Evolutionary conservation across 2,329 filamentous ascomycete genomes (phyloP).

Genomic region (Beauveria brongniartii): DNA sequence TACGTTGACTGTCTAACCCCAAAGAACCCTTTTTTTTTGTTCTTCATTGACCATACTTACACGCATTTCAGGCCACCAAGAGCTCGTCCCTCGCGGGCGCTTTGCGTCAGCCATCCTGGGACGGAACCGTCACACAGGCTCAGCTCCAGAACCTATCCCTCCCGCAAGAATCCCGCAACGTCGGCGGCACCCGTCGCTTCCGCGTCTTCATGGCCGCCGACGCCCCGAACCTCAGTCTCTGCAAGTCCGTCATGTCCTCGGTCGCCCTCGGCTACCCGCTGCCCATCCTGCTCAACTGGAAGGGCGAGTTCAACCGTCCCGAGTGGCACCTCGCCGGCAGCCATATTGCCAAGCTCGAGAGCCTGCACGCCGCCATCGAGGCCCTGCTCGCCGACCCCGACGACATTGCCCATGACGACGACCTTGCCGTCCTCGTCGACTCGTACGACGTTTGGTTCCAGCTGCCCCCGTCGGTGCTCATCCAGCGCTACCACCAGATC

Average conservation of each 20-base stretch:
- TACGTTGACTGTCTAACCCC: neutral
- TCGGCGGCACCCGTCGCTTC: constrained; percentile 18
- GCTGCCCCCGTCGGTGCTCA: constrained; percentile 28
- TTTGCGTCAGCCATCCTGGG: neutral
- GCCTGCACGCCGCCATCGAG: constrained; percentile 23
- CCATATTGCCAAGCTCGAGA: constrained; percentile 31
- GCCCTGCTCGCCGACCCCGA: constrained; percentile 18
- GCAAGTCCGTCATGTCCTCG: constrained; percentile 31
- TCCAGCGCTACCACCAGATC: constrained; percentile 27
- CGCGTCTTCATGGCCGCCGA: constrained; percentile 32
- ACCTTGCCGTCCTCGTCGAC: constrained; percentile 29
- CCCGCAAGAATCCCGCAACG: neutral
- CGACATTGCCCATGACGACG: constrained; percentile 19
- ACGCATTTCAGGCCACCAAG: neutral
- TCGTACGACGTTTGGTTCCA: constrained; percentile 33
- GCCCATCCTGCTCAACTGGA: constrained; percentile 30
- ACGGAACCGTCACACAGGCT: constrained; percentile 3
- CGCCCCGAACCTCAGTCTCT: constrained; percentile 28
- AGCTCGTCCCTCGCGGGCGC: neutral
- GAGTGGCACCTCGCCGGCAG: constrained; percentile 30
- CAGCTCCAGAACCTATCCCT: constrained; percentile 7
- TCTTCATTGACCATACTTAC: neutral
- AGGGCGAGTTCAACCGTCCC: constrained; percentile 28
- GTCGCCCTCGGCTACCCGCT: constrained; percentile 30
- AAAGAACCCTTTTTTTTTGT: no score